These are phyloP conservation scores for Aspergillus puulaauensis DNA, from an alignment of 2,329 filamentous ascomycete species.

Conservation along the genomic window DNA sequence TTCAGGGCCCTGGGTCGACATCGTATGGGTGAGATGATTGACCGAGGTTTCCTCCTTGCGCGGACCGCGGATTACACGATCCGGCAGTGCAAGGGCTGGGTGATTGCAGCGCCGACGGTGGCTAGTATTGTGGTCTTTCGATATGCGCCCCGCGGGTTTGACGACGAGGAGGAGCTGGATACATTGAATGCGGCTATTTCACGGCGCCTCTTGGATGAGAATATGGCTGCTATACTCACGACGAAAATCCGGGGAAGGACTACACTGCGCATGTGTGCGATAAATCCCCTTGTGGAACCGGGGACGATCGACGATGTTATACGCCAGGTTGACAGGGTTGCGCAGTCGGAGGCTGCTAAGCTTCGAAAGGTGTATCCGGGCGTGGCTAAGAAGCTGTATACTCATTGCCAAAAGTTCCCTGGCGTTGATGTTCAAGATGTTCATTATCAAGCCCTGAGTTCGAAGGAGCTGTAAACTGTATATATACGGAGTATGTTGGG, in stretches of 20 bases:
- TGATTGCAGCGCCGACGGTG: conserved; percentile 2
- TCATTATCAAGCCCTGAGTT: too few relatives aligned
- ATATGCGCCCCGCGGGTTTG: background rate
- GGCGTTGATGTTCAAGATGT: too few relatives aligned
- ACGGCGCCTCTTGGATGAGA: background rate
- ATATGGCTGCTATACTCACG: background rate
- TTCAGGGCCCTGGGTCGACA: conserved; percentile 17
- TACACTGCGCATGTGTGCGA: background rate
- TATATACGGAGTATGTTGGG: too few relatives aligned
- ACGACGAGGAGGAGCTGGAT: conserved; percentile 3
- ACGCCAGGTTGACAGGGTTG: too few relatives aligned
- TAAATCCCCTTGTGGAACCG: background rate
- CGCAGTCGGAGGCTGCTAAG: too few relatives aligned
- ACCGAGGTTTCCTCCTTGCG: conserved; percentile 15
- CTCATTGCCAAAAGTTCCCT: too few relatives aligned
- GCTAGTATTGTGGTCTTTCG: conserved; percentile 16
- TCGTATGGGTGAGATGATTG: conserved; percentile 19
- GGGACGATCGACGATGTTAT: background rate
- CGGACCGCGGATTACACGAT: background rate
- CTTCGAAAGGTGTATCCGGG: too few relatives aligned
- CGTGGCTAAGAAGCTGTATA: too few relatives aligned
- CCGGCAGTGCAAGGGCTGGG: conserved; percentile 2
- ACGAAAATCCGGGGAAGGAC: background rate
- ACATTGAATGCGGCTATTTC: conserved; percentile 5
- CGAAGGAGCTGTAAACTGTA: too few relatives aligned